Evolutionary conservation across 768 basidiomycete genomes (phyloP).

Genomic region (Antrodiella citrinella): DNA sequence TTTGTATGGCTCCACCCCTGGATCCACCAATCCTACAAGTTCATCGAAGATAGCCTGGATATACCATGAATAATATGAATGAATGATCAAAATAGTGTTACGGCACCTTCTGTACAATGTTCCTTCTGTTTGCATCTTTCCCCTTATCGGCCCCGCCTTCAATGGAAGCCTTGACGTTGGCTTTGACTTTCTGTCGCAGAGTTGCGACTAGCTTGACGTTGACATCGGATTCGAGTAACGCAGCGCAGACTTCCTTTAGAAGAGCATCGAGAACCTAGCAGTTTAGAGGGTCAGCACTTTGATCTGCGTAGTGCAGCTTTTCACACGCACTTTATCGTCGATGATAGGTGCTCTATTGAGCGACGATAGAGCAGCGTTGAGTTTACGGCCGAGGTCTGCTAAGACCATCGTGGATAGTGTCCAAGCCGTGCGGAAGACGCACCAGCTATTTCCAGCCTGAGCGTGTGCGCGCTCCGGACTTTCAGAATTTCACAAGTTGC

Average conservation of each 20-base stretch:
- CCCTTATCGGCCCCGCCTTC: conserved; percentile 64
- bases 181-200: conserved; percentile 82
- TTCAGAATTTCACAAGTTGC: conserved; percentile 5
- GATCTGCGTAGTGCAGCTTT: neutral
- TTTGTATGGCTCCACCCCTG: conserved; percentile 91
- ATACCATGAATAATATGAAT: neutral
- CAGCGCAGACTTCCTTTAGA: conserved; percentile 91
- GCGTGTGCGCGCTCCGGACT: conserved; percentile 2
- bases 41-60: conserved; percentile 91
- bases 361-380: conserved; percentile 89
- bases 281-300: conserved; percentile 8
- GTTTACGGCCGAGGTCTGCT: conserved; percentile 87
- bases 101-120: conserved; percentile 83
- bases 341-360: conserved; percentile 80
- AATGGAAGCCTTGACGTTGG: conserved; percentile 76
- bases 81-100: too few relatives aligned
- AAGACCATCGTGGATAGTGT: conserved; percentile 89
- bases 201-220: conserved; percentile 94
- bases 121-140: conserved; percentile 76
- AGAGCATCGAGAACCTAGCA: conserved; percentile 91
- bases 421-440: neutral
- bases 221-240: conserved; percentile 92
- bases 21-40: conserved; percentile 90
- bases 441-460: too few relatives aligned
- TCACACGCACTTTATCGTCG: conserved; percentile 75